These are phyloP conservation scores for Scortechinia acanthostroma DNA, from an alignment of 2,329 filamentous ascomycete genomes.

Conservation along the genomic window DNA sequence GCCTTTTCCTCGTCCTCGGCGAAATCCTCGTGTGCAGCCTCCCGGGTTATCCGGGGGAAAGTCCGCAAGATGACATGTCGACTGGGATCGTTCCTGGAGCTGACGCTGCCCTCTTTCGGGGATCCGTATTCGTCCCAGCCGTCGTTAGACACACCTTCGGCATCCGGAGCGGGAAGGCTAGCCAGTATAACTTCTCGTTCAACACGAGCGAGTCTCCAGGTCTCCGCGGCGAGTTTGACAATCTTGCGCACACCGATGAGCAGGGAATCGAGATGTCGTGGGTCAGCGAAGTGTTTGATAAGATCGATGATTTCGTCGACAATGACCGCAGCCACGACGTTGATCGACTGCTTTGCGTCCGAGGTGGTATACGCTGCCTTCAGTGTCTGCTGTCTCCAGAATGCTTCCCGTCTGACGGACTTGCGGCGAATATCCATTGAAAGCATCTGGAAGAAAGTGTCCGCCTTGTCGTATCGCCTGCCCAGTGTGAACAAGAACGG, in stretches of 20 bases:
- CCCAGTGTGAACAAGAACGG: constrained; percentile 49
- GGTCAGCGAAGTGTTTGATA: constrained; percentile 42
- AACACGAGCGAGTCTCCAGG: constrained; percentile 47
- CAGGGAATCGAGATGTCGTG: constrained; percentile 38
- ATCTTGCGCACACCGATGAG: constrained; percentile 40
- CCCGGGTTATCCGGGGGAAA: constrained; percentile 41
- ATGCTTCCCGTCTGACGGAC: constrained; percentile 44
- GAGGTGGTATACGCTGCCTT: constrained; percentile 47
- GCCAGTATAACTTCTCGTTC: constrained; percentile 46
- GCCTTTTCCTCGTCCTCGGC: constrained; percentile 26
- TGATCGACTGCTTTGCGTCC: constrained; percentile 45
- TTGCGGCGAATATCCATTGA: constrained; percentile 47
- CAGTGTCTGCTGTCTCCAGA: constrained; percentile 49
- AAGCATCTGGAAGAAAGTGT: constrained; percentile 42
- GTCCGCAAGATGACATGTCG: constrained; percentile 37
- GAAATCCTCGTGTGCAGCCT: constrained; percentile 37
- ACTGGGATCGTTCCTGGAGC: constrained; percentile 11
- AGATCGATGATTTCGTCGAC: constrained; percentile 47
- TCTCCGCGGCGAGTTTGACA: constrained; percentile 48
- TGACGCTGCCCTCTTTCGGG: constrained; percentile 9
- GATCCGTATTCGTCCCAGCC: constrained; percentile 4
- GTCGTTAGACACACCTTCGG: background rate
- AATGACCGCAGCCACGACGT: constrained; percentile 42
- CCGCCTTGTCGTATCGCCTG: constrained; percentile 43
- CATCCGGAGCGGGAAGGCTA: background rate